Evolutionary conservation across 371 early-diverging fungal species (phyloP), one percentile per base, ranked within the genome.

Genomic region (Rhizomucor pusillus): DNA sequence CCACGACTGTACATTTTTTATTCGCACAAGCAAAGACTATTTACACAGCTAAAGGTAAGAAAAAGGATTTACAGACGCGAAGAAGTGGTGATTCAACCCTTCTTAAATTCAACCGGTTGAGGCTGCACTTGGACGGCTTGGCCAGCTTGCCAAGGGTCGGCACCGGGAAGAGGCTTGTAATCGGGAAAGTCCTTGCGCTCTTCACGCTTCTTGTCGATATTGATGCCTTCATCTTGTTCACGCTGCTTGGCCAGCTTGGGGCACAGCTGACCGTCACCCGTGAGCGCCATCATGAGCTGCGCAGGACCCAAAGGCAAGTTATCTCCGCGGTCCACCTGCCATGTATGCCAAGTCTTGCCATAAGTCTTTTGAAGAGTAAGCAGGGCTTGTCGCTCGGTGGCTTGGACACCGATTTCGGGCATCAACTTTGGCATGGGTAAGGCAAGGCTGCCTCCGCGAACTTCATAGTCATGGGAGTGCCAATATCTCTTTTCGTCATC

Each of bases 101-200:
- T 41, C 41, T 41, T 41, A 14, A 41, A 19, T 3, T 41, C 41
- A 3, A 41, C 41, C 14, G 16, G 12, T 41, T 41, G 14, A 41
- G 41, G 41, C 12, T 43, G 57, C 70, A 79, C 89, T 82, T 83
- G 18, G 87, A 77, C 51, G 72, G 34, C 71, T 58, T 60, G 68
- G 94, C 91, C 40, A 91, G 79, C 67, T 94, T 94, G 43, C 63
- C 63, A 63, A 12, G 24, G 43, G 40, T 63, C 63, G 2, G 58
- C 54, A 20, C 51, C 63, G 5, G 10, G 18, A 18, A 33, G 57
- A 3, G 63, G 63, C 7, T 19, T 25, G 25, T 63, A 58, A 11
- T 29, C 43, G 5, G 50, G 51, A 24, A 54, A 50, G 25, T 63
- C 63, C 25, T 41, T 33, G 1, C 63, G 54, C 25, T 63, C 63